phyloP scores from a whole-genome alignment of 306 rosid species.

The Cercis canadensis region DNA sequence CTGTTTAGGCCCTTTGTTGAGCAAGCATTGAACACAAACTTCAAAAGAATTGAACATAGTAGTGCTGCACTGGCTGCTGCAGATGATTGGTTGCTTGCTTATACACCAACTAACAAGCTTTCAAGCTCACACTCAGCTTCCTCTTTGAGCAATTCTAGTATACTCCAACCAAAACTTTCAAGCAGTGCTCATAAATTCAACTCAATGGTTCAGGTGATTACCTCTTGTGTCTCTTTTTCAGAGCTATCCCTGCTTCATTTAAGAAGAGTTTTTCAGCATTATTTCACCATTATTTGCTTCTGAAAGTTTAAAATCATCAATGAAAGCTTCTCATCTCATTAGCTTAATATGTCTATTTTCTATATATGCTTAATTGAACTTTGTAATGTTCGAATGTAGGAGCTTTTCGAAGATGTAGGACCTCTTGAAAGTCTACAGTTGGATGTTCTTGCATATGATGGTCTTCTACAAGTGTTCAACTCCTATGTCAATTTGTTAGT shows the following conservation, averaged over 20 bases:
- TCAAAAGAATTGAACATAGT: slow-evolving; percentile 82
- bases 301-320: neutral
- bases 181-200: slow-evolving; percentile 79
- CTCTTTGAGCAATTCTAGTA: slow-evolving; percentile 41
- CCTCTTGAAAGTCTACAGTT: slow-evolving; percentile 79
- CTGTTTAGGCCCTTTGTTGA: slow-evolving; percentile 72
- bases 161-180: slow-evolving; percentile 77
- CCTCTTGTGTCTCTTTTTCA: slow-evolving; percentile 3
- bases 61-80: slow-evolving; percentile 75
- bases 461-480: slow-evolving; percentile 65
- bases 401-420: slow-evolving; percentile 71
- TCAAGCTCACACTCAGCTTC: slow-evolving; percentile 49
- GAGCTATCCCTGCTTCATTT: neutral
- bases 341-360: slow-evolving; percentile 6
- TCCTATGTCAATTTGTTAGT: slow-evolving; percentile 69
- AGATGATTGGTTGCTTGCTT: slow-evolving; percentile 78
- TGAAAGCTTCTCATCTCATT: slow-evolving; percentile 4
- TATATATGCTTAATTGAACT: slow-evolving; percentile 1
- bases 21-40: slow-evolving; percentile 57
- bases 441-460: slow-evolving; percentile 73
- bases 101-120: slow-evolving; percentile 52
- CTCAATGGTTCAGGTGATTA: slow-evolving; percentile 81
- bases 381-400: slow-evolving; percentile 52
- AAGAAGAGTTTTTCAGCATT: neutral
- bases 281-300: slow-evolving; percentile 6